These are phyloP conservation scores for Eutreptiella sp. DNA, from an alignment of 208 protist genomes.

Conservation along the genomic window DNA sequence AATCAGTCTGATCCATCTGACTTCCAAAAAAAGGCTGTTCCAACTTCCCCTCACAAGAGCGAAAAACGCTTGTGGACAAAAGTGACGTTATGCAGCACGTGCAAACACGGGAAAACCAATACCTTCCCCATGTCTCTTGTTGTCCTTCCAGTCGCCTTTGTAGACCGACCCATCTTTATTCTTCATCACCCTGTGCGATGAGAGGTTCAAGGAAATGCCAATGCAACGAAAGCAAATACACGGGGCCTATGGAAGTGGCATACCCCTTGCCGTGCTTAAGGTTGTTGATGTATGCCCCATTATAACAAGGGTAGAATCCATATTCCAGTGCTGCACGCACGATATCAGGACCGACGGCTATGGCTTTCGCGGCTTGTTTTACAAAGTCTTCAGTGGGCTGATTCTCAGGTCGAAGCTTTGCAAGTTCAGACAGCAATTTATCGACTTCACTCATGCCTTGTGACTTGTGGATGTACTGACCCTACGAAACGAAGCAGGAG, in stretches of 20 bases:
- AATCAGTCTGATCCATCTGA: too few species aligned
- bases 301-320: slow-evolving; percentile 65
- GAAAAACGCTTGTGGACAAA: too few species aligned
- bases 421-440: slow-evolving; percentile 55
- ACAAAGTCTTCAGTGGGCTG: slow-evolving; percentile 38
- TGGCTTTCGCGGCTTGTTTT: slow-evolving; percentile 40
- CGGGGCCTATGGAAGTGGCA: too few species aligned
- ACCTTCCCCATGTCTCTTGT: slow-evolving; percentile 74
- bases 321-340: slow-evolving; percentile 57
- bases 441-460: slow-evolving; percentile 68
- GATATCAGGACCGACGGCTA: slow-evolving; percentile 55
- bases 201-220: too few species aligned
- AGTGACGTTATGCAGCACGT: too few species aligned
- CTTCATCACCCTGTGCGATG: slow-evolving; percentile 80
- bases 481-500: too few species aligned
- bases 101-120: too few species aligned
- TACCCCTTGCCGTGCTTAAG: slow-evolving; percentile 62
- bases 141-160: slow-evolving; percentile 77
- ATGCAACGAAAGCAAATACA: too few species aligned
- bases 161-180: slow-evolving; percentile 77
- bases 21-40: too few species aligned
- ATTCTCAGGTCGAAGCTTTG: slow-evolving; percentile 37
- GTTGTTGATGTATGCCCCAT: slow-evolving; percentile 69
- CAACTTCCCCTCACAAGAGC: too few species aligned
- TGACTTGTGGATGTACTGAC: slow-evolving; percentile 62